Evolutionary conservation across 495 filamentous ascomycete species (phyloP).

Genomic region (Polyplosphaeria fusca): DNA sequence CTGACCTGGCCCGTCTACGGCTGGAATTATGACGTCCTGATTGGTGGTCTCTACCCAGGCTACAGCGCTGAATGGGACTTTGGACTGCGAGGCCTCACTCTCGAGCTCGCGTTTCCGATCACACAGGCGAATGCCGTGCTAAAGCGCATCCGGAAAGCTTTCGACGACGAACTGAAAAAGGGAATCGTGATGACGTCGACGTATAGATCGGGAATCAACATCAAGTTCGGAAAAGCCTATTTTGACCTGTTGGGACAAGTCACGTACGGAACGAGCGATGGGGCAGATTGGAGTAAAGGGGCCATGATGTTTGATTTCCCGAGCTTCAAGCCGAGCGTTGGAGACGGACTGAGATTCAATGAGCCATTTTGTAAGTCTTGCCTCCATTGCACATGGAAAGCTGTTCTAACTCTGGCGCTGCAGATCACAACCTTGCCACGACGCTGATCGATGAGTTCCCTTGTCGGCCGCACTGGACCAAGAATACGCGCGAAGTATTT

Average conservation of each 20-base stretch:
- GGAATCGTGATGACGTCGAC: conserved; percentile 49
- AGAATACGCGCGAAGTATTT: conserved; percentile 51
- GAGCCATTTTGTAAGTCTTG: conserved; percentile 52
- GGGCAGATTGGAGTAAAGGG: conserved; percentile 48
- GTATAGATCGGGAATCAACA: conserved; percentile 52
- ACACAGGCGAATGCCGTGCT: conserved; percentile 49
- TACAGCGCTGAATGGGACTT: conserved; percentile 51
- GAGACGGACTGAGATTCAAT: conserved; percentile 49
- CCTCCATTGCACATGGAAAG: no score
- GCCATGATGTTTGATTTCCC: conserved; percentile 56
- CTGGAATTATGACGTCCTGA: conserved; percentile 52
- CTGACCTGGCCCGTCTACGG: conserved; percentile 49
- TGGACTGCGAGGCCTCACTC: conserved; percentile 45
- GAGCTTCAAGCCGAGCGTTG: conserved; percentile 43
- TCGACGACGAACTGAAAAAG: conserved; percentile 46
- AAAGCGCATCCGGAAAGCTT: conserved; percentile 46
- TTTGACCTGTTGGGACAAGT: conserved; percentile 51
- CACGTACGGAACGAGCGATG: conserved; percentile 43
- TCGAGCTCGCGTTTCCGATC: conserved; percentile 52
- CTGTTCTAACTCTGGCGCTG: no score
- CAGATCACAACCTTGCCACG: conserved; percentile 38
- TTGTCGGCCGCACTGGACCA: conserved; percentile 52
- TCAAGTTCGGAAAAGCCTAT: conserved; percentile 51
- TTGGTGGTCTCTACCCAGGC: conserved; percentile 49
- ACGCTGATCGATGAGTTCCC: conserved; percentile 51